phyloP scores from a whole-genome alignment of 2,329 filamentous ascomycete species.

The Trichophyton verrucosum region DNA sequence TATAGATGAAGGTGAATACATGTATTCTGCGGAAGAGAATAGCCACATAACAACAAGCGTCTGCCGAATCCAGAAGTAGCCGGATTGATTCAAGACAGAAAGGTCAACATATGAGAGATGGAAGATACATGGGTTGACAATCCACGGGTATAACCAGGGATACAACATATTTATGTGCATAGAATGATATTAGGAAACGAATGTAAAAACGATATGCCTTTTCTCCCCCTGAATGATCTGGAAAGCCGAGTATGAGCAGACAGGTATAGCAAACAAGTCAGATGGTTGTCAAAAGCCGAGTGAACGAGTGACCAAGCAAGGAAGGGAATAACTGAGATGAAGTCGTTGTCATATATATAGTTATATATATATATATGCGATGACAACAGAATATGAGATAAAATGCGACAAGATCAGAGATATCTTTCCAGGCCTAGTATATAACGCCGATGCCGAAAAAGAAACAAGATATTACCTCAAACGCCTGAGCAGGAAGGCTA shows the following conservation, averaged over 20 bases:
- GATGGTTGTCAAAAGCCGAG: neutral
- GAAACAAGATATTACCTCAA: neutral
- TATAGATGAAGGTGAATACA: neutral
- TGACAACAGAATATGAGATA: neutral
- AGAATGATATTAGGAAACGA: neutral
- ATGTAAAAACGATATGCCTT: neutral
- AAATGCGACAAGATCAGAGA: neutral
- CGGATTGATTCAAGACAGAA: neutral
- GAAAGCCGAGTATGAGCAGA: neutral
- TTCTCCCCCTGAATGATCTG: neutral
- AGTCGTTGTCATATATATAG: constrained; percentile 1
- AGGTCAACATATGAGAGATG: neutral
- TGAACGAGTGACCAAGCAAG: neutral
- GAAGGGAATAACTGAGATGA: neutral
- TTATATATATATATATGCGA: neutral
- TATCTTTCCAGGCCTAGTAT: neutral
- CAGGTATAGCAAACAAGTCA: neutral
- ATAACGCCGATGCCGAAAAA: constrained; percentile 1
- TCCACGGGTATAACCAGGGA: neutral
- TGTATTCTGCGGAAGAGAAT: neutral
- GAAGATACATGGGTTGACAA: neutral
- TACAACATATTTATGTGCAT: neutral
- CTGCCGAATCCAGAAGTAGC: neutral
- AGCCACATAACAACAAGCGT: neutral
- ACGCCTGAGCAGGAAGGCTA: neutral